Conservation (phyloP, 441 rosid species). For the Populus tomentosa region DNA sequence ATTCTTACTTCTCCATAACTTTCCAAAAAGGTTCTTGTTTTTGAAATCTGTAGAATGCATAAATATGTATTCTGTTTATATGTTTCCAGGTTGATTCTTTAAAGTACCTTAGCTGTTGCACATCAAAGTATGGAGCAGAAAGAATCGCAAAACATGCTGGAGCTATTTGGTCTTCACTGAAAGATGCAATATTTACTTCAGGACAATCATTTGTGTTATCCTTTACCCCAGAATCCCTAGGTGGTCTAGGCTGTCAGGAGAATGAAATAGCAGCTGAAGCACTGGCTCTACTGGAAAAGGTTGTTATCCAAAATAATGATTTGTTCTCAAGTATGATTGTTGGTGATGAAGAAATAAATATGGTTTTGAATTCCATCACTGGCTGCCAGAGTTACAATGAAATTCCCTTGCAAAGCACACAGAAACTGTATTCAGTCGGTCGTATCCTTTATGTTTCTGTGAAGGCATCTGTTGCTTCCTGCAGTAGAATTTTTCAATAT, state of each 20-base stretch:
- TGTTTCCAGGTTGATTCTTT: slow-evolving; percentile 76
- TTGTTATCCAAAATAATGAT: slow-evolving; percentile 48
- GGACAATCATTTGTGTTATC: slow-evolving; percentile 31
- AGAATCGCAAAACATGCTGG: slow-evolving; percentile 57
- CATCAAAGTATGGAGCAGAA: slow-evolving; percentile 54
- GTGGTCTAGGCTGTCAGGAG: slow-evolving; percentile 33
- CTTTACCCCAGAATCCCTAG: slow-evolving; percentile 42
- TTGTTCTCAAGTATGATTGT: slow-evolving; percentile 47
- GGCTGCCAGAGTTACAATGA: slow-evolving; percentile 39
- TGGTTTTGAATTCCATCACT: slow-evolving; percentile 43
- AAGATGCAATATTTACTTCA: slow-evolving; percentile 54
- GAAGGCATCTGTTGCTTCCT: slow-evolving; percentile 54
- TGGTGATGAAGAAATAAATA: slow-evolving; percentile 55
- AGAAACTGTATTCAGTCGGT: slow-evolving; percentile 55
- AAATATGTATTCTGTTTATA: slow-evolving; percentile 4
- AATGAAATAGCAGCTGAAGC: slow-evolving; percentile 62
- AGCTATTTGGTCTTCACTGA: slow-evolving; percentile 66
- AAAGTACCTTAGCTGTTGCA: slow-evolving; percentile 61
- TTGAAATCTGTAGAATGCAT: neutral
- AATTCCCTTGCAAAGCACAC: slow-evolving; percentile 52
- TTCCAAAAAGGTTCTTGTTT: neutral
- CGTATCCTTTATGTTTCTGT: slow-evolving; percentile 61
- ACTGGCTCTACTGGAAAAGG: slow-evolving; percentile 47
- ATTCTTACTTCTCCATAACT: neutral
- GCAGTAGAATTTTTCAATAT: slow-evolving; percentile 52